Conservation (phyloP, 495 filamentous ascomycete genomes). For the Xylaria curta region DNA sequence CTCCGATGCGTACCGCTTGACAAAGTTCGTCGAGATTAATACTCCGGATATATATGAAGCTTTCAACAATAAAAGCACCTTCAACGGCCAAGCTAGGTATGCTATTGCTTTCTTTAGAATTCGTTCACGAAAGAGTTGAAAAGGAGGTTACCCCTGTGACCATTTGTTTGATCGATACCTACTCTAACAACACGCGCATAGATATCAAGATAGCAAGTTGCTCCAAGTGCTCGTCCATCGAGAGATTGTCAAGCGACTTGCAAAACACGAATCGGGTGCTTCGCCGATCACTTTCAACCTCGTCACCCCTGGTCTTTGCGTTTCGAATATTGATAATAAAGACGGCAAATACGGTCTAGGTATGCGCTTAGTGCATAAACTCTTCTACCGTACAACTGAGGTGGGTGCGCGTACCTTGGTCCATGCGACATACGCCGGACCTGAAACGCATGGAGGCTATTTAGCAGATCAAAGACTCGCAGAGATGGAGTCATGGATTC, state of each 20-base stretch:
- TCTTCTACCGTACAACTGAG: conserved; percentile 16
- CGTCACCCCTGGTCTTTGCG: conserved; percentile 1
- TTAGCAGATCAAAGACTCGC: neutral
- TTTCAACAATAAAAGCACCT: conserved; percentile 40
- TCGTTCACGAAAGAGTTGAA: neutral
- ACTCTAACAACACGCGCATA: neutral
- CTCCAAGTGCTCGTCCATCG: conserved; percentile 4
- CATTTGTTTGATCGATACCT: neutral
- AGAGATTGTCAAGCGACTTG: neutral
- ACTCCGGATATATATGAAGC: conserved; percentile 35
- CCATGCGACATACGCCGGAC: conserved; percentile 1
- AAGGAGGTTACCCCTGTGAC: neutral
- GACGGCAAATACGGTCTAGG: conserved; percentile 1
- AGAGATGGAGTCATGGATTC: conserved; percentile 17
- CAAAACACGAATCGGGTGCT: neutral
- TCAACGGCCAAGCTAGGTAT: conserved; percentile 26
- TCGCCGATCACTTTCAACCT: neutral
- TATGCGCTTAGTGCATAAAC: neutral
- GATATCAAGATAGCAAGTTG: conserved; percentile 15
- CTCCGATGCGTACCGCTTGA: conserved; percentile 47
- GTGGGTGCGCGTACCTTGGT: conserved; percentile 14
- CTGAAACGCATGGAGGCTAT: conserved; percentile 14
- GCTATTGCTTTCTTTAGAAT: no score
- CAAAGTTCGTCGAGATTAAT: conserved; percentile 41
- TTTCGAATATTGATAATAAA: neutral